Conservation (phyloP, 257 asterid genomes). For the Lavandula angustifolia region DNA sequence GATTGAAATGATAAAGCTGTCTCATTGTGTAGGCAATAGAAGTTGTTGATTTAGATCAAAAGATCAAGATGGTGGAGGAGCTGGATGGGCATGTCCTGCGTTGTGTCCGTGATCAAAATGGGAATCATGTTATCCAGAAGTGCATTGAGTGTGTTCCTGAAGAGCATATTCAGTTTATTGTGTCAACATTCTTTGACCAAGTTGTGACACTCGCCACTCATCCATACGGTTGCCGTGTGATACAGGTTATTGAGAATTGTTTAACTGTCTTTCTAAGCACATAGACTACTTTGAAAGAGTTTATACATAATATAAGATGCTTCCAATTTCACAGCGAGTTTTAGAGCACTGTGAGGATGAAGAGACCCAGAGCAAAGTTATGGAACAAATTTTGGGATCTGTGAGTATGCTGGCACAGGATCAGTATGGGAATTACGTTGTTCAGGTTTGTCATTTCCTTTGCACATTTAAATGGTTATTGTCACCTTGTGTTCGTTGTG, state of each 20-base stretch:
- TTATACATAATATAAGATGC: slow-evolving; percentile 9
- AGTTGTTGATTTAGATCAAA: slow-evolving; percentile 91
- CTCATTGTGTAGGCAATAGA: slow-evolving; percentile 72
- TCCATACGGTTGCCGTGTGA: slow-evolving; percentile 97
- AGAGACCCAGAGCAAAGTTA: slow-evolving; percentile 78
- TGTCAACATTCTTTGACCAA: slow-evolving; percentile 79
- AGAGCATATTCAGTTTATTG: slow-evolving; percentile 77
- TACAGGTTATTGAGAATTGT: slow-evolving; percentile 57
- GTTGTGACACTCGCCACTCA: slow-evolving; percentile 89
- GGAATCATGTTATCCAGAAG: slow-evolving; percentile 92
- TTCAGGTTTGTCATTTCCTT: slow-evolving; percentile 59
- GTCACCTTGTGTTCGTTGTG: too few species aligned
- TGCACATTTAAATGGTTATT: neutral
- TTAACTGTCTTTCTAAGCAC: neutral
- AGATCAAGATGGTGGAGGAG: slow-evolving; percentile 90
- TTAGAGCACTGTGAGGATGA: slow-evolving; percentile 77
- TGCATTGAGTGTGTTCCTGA: slow-evolving; percentile 96
- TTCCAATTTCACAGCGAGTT: slow-evolving; percentile 62
- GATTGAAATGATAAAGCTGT: neutral
- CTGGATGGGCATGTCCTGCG: slow-evolving; percentile 93
- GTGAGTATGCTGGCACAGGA: slow-evolving; percentile 96
- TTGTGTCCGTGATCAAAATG: slow-evolving; percentile 97
- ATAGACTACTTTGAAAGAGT: neutral
- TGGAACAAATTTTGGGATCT: slow-evolving; percentile 86
- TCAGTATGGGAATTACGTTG: slow-evolving; percentile 93